A percentile compares a stretch with the other conserved stretches of the same genome.
Evolutionary conservation across 169 alveolate genomes (phyloP).

Genomic region (Perkinsus marinus): DNA sequence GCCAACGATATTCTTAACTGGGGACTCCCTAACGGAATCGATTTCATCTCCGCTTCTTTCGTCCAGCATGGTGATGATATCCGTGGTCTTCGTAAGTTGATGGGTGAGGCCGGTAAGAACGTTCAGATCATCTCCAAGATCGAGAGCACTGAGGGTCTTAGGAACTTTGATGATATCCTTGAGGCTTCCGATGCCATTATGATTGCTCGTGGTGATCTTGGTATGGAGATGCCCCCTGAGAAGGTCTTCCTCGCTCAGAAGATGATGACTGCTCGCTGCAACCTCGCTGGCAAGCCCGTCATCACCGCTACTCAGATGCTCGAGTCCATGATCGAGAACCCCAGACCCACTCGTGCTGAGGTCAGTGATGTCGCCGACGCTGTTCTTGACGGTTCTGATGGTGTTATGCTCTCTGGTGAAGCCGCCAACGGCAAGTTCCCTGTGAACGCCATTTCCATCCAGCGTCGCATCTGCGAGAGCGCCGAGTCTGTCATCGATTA

Average conservation of each 20-base stretch:
- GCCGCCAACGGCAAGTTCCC: conserved; percentile 78
- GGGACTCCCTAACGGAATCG: conserved; percentile 86
- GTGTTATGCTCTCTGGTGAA: conserved; percentile 86
- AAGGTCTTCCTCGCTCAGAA: conserved; percentile 92
- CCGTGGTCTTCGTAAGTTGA: conserved; percentile 39
- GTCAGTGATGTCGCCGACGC: conserved; percentile 98
- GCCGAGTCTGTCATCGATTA: conserved; percentile 71
- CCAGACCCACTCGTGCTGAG: conserved; percentile 99
- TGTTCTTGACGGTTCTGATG: conserved; percentile 96
- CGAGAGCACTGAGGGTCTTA: conserved; percentile 90
- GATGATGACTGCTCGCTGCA: conserved; percentile 74
- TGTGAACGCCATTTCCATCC: conserved; percentile 59
- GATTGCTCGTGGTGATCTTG: conserved; percentile 98
- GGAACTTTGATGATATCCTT: conserved; percentile 82
- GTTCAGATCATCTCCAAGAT: conserved; percentile 90
- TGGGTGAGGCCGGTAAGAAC: conserved; percentile 67
- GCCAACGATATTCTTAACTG: conserved; percentile 85
- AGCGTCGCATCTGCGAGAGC: conserved; percentile 62
- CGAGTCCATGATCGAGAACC: conserved; percentile 88
- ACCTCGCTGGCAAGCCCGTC: conserved; percentile 87
- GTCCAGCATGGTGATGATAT: conserved; percentile 58
- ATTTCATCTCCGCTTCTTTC: conserved; percentile 83
- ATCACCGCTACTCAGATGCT: conserved; percentile 97
- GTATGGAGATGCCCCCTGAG: conserved; percentile 96
- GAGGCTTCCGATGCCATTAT: conserved; percentile 91